Conservation (phyloP, 192 early-diverging fungal species). For the Cladochytrium replicatum region DNA sequence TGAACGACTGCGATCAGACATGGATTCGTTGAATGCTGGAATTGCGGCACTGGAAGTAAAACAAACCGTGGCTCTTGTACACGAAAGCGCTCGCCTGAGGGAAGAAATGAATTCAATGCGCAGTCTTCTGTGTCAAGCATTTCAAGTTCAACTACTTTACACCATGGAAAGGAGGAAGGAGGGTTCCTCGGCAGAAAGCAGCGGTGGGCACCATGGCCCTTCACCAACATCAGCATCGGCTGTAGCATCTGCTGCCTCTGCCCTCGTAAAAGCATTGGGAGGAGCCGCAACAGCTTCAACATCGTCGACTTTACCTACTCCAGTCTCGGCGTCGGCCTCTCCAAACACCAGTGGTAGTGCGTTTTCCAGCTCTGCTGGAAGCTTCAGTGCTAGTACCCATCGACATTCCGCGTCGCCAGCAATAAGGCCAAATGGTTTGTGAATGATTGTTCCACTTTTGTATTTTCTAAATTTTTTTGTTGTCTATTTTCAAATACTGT, state of each 20-base stretch:
- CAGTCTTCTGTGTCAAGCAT: constrained; percentile 51
- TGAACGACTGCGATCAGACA: constrained; percentile 28
- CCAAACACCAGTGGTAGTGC: too few relatives aligned
- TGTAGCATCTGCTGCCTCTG: neutral
- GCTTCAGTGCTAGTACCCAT: too few relatives aligned
- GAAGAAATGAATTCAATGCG: constrained; percentile 60
- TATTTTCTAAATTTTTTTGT: too few relatives aligned
- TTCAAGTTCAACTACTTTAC: constrained; percentile 62
- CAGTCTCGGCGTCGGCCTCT: too few relatives aligned
- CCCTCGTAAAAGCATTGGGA: neutral
- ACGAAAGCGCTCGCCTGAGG: constrained; percentile 50
- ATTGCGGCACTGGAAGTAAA: constrained; percentile 51
- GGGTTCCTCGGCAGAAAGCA: neutral
- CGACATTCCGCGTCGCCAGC: too few relatives aligned
- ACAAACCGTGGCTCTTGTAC: constrained; percentile 60
- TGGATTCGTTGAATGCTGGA: constrained; percentile 45
- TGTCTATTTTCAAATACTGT: too few relatives aligned
- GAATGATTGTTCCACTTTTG: too few relatives aligned
- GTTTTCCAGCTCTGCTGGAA: too few relatives aligned
- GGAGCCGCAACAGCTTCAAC: too few relatives aligned
- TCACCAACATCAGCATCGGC: neutral
- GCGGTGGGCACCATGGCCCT: too few relatives aligned
- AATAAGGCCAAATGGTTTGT: too few relatives aligned
- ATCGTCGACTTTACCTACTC: too few relatives aligned
- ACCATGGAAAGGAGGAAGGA: constrained; percentile 41